Evolutionary conservation across 176 grass and related monocot species (phyloP), one percentile per base, ranked within the genome.

Genomic region (Rhipidocladum racemiflorum): DNA sequence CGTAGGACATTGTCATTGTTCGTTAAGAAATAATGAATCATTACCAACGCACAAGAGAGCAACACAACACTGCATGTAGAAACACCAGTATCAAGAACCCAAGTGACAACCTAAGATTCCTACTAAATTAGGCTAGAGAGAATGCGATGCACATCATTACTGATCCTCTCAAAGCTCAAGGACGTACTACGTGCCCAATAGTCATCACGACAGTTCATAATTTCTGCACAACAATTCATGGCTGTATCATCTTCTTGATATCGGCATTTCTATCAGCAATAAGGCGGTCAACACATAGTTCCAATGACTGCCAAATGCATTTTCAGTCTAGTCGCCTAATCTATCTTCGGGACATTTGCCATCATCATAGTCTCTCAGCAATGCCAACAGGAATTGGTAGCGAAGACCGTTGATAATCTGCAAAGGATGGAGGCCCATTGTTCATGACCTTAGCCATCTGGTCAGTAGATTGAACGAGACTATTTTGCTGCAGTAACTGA

Each of bases 401-500:
- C 36, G 85, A 87, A 82, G 87, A 87, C 64, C 83, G 87, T 29
- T 93, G 93, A 73, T 87, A 89, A 70, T 90, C 85, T 30, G 80
- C 85, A 49, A 96, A 93, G 60, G 81, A 81, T 73, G 83, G 73
- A 85, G 82, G 65, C 45, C 93, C 93, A 42, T 83, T 93, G 48
- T 86, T 87, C 16, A 90, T 88, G 85, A 95, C 85, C 72, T 87
- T 91, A 0, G 70, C 55, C 32, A 91, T 57, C 83, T 93, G 87
- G 17, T 95, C 89, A 12, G 89, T 85, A 59, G 96, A 79, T 72
- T 79, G 77, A 65, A 77, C 79, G 15, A 86, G 90, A 81, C 88
- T 91, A 68, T 92, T 99, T 83, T 95, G 83, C 73, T 99, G 90
- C 54, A 99, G 79, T 84, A 95, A 82, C 42, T 99, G 93, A 83